Evolutionary conservation across 2,329 filamentous ascomycete species (phyloP), one percentile per base, ranked within the genome.

Genomic region (Pseudocercospora crystallina): DNA sequence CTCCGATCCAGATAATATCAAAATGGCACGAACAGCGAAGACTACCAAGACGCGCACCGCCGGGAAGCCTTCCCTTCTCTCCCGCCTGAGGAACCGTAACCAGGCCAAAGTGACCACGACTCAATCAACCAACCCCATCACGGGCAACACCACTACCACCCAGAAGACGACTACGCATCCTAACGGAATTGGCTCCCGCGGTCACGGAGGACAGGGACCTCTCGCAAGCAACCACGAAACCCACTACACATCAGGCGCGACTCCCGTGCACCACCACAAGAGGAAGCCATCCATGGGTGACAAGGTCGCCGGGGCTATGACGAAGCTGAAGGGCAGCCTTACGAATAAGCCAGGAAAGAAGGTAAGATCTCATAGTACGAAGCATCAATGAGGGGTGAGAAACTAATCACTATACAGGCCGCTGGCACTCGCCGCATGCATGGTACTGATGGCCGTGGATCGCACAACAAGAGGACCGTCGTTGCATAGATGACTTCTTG

Each of bases 221-320:
- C 30, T 63, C 43, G 59, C 61, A 8, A 47, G 57, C 33, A 62
- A 59, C 58, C 33, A 58, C 53, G 36, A 51, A n/a, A 56, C 51
- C 5, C 57, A 59, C 34, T 54, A 53, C 34, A 62, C 60, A 43
- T 58, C n/a, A 14, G 33, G 49, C 9, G 68, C 71, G 12, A 63
- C 78, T 43, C 73, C 73, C 2, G 72, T 74, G 12, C 79, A 82
- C 54, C 84, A 86, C 66, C 86, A 89, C 47, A 80, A 82, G 67
- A 82, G 87, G 64, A 82, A 84, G 62, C 78, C 82, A 2, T 81
- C 44, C 34, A 74, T 91, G 58, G 85, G 85, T 40, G 88, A 92
- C 73, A 92, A 91, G 72, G 79, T 92, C 61, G 84, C 80, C 43
- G 89, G 89, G 13, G 87, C 87, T 0, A 74, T 92, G 68, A 77